Conservation (phyloP, 495 filamentous ascomycete genomes). For the Penicillium goetzii region DNA sequence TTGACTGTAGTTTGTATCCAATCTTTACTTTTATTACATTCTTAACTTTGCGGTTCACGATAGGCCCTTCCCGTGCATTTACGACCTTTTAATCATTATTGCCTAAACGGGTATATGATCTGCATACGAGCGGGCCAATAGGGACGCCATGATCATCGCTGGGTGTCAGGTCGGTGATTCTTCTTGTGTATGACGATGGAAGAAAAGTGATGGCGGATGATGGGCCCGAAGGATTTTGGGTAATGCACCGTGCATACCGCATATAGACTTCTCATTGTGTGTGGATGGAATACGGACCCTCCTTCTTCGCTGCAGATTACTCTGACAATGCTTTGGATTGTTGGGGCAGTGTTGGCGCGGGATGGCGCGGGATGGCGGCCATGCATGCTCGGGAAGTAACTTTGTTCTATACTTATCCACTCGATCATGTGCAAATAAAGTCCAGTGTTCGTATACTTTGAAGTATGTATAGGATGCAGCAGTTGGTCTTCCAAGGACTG, state of each 20-base stretch:
- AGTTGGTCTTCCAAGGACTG: neutral
- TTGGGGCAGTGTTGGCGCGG: neutral
- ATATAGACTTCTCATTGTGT: neutral
- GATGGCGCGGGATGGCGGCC: slow-evolving; percentile 3
- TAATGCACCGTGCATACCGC: neutral
- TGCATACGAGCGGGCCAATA: slow-evolving; percentile 4
- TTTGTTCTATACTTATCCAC: slow-evolving; percentile 7
- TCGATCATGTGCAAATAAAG: neutral
- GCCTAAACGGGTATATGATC: neutral
- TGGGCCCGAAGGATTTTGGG: neutral
- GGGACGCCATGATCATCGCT: neutral
- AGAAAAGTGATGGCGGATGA: neutral
- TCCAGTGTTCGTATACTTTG: neutral
- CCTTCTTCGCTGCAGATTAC: slow-evolving; percentile 1
- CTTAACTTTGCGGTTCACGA: neutral
- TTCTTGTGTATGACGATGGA: neutral
- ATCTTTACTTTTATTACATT: neutral
- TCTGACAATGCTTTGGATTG: neutral
- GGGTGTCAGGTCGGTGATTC: neutral
- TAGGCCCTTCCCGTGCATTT: slow-evolving; percentile 6
- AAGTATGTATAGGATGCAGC: neutral
- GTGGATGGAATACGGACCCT: neutral
- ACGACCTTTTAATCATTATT: neutral
- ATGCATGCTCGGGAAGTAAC: neutral
- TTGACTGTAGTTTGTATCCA: neutral